Evolutionary conservation across 1,284 basidiomycete genomes (phyloP), one percentile per base, ranked within the genome.

Genomic region (Gymnopus androsaceus): DNA sequence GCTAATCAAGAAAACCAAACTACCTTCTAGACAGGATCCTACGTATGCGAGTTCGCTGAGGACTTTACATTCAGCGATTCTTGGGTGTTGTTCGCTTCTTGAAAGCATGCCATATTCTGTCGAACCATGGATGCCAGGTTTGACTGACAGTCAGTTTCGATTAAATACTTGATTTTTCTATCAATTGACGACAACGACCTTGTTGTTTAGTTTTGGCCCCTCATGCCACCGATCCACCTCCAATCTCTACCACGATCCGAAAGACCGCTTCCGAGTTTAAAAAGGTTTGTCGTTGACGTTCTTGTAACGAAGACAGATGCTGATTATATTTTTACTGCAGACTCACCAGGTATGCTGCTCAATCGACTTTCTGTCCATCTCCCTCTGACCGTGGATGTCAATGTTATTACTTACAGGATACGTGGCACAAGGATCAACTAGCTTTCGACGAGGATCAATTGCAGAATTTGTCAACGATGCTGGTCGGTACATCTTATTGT

Each of bases 401-500:
- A 51, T 45, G 52, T n/a, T n/a, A n/a, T n/a, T n/a, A 56, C 54
- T 58, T 58, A 56, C 66, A 92, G 89, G 93, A 94, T 69, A 94
- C 90, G 50, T 95, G 93, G 92, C 87, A 91, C 62, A 92, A 91
- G 64, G 95, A 98, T 71, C 90, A 95, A 70, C 81, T 86, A 60
- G 82, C 84, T 58, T 98, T 99, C 72, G 84, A 91, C 63, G 92
- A 95, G 69, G 94, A 96, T 67, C 94, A 96, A 68, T 71, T 95
- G 40, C 87, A 90, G 66, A 88, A 85, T 62, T 80, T 97, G 64
- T 92, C 92, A 40, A 91, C 90, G 42, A 92, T 95, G 81, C 78
- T 95, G 42, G 90, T 93, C 21, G 94, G 94, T 25, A 94, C 92
- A 37, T 94, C 91, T 1, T 96, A 96, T 67, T 95, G 92, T 92